A percentile compares a stretch with the other conserved stretches of the same genome.
Evolutionary conservation across 352 stramenopile species (phyloP).

Genomic region (Phytophthora podocarpi): DNA sequence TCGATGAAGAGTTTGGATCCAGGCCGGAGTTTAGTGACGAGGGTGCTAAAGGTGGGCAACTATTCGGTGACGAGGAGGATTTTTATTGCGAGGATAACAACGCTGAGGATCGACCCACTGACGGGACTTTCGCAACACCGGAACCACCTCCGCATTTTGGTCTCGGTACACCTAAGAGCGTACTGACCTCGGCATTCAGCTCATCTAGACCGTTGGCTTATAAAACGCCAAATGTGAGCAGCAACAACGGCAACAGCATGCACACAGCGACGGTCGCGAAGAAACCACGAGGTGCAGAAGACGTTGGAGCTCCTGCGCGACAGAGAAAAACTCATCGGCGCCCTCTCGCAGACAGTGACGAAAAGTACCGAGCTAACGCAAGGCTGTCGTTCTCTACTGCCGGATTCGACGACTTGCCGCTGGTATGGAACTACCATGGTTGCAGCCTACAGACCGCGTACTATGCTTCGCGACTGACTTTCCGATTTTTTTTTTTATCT

Average conservation of each 20-base stretch:
- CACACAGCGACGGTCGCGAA: constrained; percentile 50
- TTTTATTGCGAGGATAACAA: constrained; percentile 32
- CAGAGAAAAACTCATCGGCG: constrained; percentile 55
- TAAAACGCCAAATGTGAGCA: constrained; percentile 42
- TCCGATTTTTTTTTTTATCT: not conserved
- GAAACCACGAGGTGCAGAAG: constrained; percentile 52
- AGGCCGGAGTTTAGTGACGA: constrained; percentile 14
- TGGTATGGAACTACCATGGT: constrained; percentile 39
- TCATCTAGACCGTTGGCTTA: constrained; percentile 28
- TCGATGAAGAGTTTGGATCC: constrained; percentile 1
- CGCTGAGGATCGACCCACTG: constrained; percentile 27
- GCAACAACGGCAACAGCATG: constrained; percentile 17
- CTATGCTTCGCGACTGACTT: constrained; percentile 6
- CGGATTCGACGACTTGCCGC: constrained; percentile 53
- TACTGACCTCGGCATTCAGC: not conserved
- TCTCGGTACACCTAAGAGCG: constrained; percentile 30
- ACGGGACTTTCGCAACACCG: constrained; percentile 38
- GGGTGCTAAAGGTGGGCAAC: not conserved
- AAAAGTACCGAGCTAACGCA: constrained; percentile 51
- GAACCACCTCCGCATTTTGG: constrained; percentile 29
- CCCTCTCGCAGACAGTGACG: constrained; percentile 60
- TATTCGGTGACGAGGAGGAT: constrained; percentile 14
- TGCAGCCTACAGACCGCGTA: not conserved
- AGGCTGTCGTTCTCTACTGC: constrained; percentile 69
- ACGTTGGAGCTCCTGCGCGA: constrained; percentile 42